phyloP scores from a whole-genome alignment of 1,284 basidiomycete species.

The Ganoderma lucidum region DNA sequence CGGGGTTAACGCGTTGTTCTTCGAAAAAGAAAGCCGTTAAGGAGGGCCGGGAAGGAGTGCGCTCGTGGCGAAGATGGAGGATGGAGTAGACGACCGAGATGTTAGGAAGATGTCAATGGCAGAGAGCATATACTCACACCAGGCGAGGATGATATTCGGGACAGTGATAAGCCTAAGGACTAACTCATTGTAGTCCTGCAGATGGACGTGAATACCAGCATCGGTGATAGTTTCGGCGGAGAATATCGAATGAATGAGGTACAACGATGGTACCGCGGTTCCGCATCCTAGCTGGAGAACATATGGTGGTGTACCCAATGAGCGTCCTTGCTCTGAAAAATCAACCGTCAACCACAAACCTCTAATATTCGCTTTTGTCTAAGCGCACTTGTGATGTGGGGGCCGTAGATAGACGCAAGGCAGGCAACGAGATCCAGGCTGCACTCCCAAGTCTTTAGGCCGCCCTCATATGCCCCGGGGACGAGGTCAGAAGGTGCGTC shows the following conservation, averaged over 20 bases:
- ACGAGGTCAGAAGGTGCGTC: conserved; percentile 91
- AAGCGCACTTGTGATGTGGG: conserved; percentile 27
- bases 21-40: conserved; percentile 2
- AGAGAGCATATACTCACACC: conserved; percentile 64
- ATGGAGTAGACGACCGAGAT: not conserved
- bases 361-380: conserved; percentile 67
- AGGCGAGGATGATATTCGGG: conserved; percentile 89
- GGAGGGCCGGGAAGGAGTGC: not conserved
- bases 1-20: conserved; percentile 42
- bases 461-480: conserved; percentile 94
- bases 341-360: conserved; percentile 47
- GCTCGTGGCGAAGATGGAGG: not conserved
- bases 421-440: conserved; percentile 85
- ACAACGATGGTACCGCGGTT: conserved; percentile 86
- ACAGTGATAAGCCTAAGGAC: conserved; percentile 87
- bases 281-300: conserved; percentile 86
- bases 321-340: not conserved
- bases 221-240: conserved; percentile 39
- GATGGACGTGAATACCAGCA: conserved; percentile 74
- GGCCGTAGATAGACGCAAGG: conserved; percentile 48
- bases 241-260: conserved; percentile 73
- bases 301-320: conserved; percentile 3
- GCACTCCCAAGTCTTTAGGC: conserved; percentile 98
- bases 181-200: conserved; percentile 94
- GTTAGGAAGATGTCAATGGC: conserved; percentile 14